Base-by-base conservation (phyloP, 331 rosid species). In the Spiraea crenata region DNA sequence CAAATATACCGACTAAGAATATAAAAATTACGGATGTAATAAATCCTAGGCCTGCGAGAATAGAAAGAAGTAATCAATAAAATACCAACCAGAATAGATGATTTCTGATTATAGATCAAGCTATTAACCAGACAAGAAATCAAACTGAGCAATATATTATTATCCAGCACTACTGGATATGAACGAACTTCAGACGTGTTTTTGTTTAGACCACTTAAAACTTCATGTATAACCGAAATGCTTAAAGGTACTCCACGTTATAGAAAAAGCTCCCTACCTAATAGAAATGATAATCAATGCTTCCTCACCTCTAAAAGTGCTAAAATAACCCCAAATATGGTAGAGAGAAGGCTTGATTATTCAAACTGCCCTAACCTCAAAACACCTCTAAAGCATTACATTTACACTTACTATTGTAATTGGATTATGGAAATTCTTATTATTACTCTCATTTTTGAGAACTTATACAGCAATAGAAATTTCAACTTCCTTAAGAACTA, bases 21-120 rank as follows among this genome's bases (percentile, higher is more conserved):
- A 76, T 76, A 58, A 83, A 83, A 19, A 74, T 49, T 35, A 83
- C 67, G 38, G 87, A 83, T 52, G 87, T 76, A 49, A 83, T 39
- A 76, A 83, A 83, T 44, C 87, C 87, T 60, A 83, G 84, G 50
- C 87, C 87, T 83, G 82, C 77, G 74, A 61, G 35, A 75, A 35
- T 58, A 49, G 41, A 45, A 46, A 25, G n/a, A 49, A 58, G 58
- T 35, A 68, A 3, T 62, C 20, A 57, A 63, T 14, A 13, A 62
- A n/a, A 62, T 39, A 2, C 12, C 31, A 4, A 49, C 16, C 61
- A 12, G 46, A 54, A 46, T 7, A 12, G 31, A 25, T 45, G 5
- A 56, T 65, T 13, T 25, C 63, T 44, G 56, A 51, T 57, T 20
- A 59, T 7, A 44, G 45, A 70, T 63, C 45, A 38, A 38, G 59